Conservation (phyloP, 2,329 filamentous ascomycete genomes). For the Dryadomyces quercivorus region DNA sequence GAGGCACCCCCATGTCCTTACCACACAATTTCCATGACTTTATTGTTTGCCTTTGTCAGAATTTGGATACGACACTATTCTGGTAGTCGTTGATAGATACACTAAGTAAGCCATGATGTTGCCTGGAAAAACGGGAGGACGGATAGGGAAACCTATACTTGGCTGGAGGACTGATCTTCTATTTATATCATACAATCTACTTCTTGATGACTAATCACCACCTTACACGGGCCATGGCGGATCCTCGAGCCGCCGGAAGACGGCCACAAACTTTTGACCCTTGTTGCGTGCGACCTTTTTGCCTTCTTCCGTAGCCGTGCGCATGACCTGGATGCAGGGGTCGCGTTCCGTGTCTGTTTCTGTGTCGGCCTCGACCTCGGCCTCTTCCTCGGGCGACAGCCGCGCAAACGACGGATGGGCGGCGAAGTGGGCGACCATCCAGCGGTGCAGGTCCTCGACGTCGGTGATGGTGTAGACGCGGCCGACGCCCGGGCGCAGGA, state of each 20-base stretch:
- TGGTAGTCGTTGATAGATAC: too few species aligned
- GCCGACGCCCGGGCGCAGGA: slow-evolving; percentile 61
- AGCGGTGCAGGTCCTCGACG: slow-evolving; percentile 83
- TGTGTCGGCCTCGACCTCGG: slow-evolving; percentile 15
- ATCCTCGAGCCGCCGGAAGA: slow-evolving; percentile 72
- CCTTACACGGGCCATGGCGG: slow-evolving; percentile 49
- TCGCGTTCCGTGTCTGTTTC: slow-evolving; percentile 38
- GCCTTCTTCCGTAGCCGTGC: slow-evolving; percentile 82
- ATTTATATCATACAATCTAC: too few species aligned
- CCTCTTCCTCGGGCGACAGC: slow-evolving; percentile 49
- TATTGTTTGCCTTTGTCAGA: too few species aligned
- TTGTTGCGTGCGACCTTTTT: slow-evolving; percentile 92
- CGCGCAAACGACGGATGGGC: slow-evolving; percentile 69
- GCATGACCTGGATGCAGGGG: slow-evolving; percentile 63
- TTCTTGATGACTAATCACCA: background rate
- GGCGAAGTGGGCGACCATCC: slow-evolving; percentile 84
- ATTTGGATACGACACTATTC: too few species aligned
- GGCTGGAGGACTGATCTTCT: too few species aligned
- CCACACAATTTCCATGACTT: too few species aligned
- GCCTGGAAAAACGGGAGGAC: too few species aligned
- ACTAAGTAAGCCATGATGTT: too few species aligned
- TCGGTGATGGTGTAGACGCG: slow-evolving; percentile 95
- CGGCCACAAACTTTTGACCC: slow-evolving; percentile 80
- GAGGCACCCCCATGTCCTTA: too few species aligned
- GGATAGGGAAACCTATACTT: too few species aligned